Conservation (phyloP, 352 stramenopile species). For the Phytophthora ohioensis region DNA sequence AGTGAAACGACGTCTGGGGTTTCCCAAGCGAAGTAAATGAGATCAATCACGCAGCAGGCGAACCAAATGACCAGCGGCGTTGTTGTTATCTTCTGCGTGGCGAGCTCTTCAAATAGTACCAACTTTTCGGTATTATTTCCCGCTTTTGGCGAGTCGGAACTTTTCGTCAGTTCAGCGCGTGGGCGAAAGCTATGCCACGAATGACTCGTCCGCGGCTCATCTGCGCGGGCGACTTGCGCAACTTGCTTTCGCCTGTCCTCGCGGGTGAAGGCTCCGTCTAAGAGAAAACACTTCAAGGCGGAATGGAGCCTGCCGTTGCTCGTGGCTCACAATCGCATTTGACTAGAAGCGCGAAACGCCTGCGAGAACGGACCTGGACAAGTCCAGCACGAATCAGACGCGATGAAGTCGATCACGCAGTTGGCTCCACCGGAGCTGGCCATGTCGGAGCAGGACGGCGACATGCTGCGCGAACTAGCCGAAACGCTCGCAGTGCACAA, state of each 20-base stretch:
- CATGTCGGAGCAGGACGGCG: conserved; percentile 42
- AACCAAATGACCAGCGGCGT: no score
- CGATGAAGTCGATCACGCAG: conserved; percentile 39
- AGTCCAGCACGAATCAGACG: conserved; percentile 3
- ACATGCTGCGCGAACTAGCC: conserved; percentile 46
- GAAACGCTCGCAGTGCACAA: conserved; percentile 54
- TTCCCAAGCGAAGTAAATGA: no score
- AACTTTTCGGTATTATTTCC: background rate
- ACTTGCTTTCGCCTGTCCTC: conserved; percentile 25
- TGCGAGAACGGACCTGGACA: conserved; percentile 1
- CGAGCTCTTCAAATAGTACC: background rate
- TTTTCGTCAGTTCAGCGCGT: conserved; percentile 22
- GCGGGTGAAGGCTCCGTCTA: background rate
- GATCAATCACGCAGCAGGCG: no score
- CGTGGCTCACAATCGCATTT: conserved; percentile 35
- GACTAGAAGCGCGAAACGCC: conserved; percentile 18
- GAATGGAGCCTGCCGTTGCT: conserved; percentile 1
- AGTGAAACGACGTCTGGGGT: no score
- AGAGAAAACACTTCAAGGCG: background rate
- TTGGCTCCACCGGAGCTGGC: conserved; percentile 32
- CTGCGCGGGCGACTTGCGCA: conserved; percentile 13
- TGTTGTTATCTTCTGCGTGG: background rate
- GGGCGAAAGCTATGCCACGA: conserved; percentile 8
- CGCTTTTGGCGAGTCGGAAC: conserved; percentile 6
- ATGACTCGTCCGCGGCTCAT: conserved; percentile 20